Percentiles rank a stretch among this genome's conserved stretches.
Evolutionary conservation across 2,329 filamentous ascomycete species (phyloP).

Genomic region (Penicillium sp.): DNA sequence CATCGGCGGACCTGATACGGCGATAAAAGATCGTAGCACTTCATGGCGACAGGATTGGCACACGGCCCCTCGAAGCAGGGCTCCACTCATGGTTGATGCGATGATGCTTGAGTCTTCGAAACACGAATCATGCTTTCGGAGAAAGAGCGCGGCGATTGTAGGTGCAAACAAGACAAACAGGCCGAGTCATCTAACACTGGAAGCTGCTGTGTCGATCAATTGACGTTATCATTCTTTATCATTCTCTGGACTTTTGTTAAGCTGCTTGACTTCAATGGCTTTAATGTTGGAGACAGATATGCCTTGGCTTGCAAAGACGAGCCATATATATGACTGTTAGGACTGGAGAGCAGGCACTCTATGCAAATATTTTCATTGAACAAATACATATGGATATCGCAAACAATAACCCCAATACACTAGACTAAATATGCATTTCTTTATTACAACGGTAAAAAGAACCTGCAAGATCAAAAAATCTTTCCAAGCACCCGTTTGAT

Average conservation of each 20-base stretch:
- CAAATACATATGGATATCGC: not conserved
- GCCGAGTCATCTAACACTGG: conserved; percentile 20
- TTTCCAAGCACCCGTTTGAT: conserved; percentile 47
- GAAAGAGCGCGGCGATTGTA: not conserved
- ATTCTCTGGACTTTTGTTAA: not conserved
- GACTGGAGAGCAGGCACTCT: not conserved
- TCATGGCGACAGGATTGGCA: conserved; percentile 33
- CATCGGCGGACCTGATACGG: conserved; percentile 27
- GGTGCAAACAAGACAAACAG: conserved; percentile 25
- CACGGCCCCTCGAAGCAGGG: conserved; percentile 30
- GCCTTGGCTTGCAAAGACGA: no score
- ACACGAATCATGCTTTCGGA: not conserved
- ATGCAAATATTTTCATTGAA: not conserved
- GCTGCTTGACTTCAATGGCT: no score
- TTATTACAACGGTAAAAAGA: not conserved
- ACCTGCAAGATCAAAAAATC: conserved; percentile 39
- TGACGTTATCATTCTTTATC: not conserved
- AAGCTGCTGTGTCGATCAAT: no score
- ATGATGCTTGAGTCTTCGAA: conserved; percentile 3
- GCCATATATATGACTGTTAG: not conserved
- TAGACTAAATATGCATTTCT: not conserved
- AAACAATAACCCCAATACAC: not conserved
- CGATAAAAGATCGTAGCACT: conserved; percentile 30
- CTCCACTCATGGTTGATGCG: conserved; percentile 30
- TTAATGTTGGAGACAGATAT: no score